These are phyloP conservation scores for Yamadazyma scolyti DNA, from an alignment of 805 yeast species.

Conservation along the genomic window DNA sequence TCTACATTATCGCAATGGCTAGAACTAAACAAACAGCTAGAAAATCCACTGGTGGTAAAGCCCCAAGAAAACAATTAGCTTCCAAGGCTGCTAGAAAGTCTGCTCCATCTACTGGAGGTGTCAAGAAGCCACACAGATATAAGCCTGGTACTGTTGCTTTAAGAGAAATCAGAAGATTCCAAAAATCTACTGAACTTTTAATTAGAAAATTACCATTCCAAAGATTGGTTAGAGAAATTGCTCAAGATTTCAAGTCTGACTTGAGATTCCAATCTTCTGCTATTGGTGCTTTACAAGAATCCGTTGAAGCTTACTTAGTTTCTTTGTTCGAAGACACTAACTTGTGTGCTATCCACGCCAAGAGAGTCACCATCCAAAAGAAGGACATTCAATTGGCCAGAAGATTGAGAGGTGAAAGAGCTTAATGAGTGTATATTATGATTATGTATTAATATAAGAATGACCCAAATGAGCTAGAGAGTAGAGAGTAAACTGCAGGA, in stretches of 20 bases:
- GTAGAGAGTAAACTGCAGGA: too few relatives aligned
- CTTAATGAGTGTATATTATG: conserved; percentile 23
- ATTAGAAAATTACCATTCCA: conserved; percentile 50
- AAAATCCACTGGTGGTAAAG: conserved; percentile 51
- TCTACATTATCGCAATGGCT: too few relatives aligned
- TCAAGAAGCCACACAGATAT: conserved; percentile 50
- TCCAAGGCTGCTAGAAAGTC: conserved; percentile 51
- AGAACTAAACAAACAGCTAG: conserved; percentile 51
- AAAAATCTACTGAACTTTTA: conserved; percentile 45
- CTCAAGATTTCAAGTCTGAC: conserved; percentile 48
- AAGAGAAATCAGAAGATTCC: conserved; percentile 51
- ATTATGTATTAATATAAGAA: conserved; percentile 14
- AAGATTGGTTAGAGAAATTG: conserved; percentile 49
- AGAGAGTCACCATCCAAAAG: conserved; percentile 50
- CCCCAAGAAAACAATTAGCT: conserved; percentile 50
- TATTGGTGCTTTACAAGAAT: conserved; percentile 49
- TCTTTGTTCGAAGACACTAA: conserved; percentile 48
- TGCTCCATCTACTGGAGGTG: conserved; percentile 49
- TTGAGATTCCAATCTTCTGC: conserved; percentile 49
- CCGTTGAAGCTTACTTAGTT: conserved; percentile 48
- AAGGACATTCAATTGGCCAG: conserved; percentile 49
- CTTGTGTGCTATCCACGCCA: conserved; percentile 51
- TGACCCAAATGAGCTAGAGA: too few relatives aligned
- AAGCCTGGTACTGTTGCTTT: conserved; percentile 52
- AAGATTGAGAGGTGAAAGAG: conserved; percentile 51